Evolutionary conservation across 2,329 filamentous ascomycete species (phyloP).

Genomic region (Acrodontium crateriforme): DNA sequence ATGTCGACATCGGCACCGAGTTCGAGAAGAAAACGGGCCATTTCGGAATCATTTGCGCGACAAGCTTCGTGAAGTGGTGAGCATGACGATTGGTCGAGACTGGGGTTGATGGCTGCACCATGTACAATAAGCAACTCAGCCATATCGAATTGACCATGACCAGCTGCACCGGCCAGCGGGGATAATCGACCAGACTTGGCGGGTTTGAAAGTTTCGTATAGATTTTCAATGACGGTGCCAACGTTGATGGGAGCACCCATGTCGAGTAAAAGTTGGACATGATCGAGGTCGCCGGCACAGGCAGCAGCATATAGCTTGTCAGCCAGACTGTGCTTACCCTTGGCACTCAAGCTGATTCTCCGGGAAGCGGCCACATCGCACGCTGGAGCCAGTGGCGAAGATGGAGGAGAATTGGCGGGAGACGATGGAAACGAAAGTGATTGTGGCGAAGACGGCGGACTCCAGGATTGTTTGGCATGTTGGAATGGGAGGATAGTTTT

Average conservation of each 20-base stretch:
- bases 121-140: constrained; percentile 15
- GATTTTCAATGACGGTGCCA: constrained; percentile 11
- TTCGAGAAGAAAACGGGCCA: constrained; percentile 11
- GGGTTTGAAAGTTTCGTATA: constrained; percentile 22
- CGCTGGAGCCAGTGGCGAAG: too few relatives aligned
- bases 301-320: constrained; percentile 16
- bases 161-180: constrained; percentile 20
- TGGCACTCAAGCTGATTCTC: constrained; percentile 6
- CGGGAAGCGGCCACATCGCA: too few relatives aligned
- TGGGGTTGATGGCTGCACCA: constrained; percentile 18
- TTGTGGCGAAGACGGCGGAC: constrained; percentile 18
- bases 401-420: constrained; percentile 6
- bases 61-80: constrained; percentile 20
- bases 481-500: constrained; percentile 14
- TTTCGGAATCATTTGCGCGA: constrained; percentile 14
- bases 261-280: constrained; percentile 13
- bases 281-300: constrained; percentile 16
- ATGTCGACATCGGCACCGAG: constrained; percentile 12
- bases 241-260: constrained; percentile 18
- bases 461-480: constrained; percentile 17
- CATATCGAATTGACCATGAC: constrained; percentile 14
- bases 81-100: constrained; percentile 13
- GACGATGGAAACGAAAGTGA: constrained; percentile 5
- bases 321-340: constrained; percentile 12
- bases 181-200: constrained; percentile 20